Base-by-base conservation (phyloP, 2,329 filamentous ascomycete genomes). In the Pleomassaria siparia region DNA sequence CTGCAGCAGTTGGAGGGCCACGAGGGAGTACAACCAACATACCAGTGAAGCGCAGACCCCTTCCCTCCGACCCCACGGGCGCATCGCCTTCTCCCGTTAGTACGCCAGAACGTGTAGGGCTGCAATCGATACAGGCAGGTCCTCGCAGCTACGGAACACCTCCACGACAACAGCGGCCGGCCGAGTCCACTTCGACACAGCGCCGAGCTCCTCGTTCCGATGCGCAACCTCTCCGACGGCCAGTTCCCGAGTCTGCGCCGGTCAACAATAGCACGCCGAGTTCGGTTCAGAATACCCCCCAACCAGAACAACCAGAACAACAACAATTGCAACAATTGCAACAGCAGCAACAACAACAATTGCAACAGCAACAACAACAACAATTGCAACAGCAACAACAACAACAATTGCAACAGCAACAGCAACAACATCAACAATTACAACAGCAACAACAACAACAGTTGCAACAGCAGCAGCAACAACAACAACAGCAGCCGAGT, bases 1-100 rank as follows among this genome's bases (percentile, higher is more conserved):
- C 71, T 49, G 60, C 63, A 45, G 71, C 60, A 52, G 72, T 70
- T 44, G 67, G 70, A 47, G 72, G 45, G 69, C 79, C 75, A 49
- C 81, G 79, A 40, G 77, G 80, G 76, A 80, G 57, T 56, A 80
- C 82, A 76, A 22, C n/a, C 16, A 80, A 57, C 56, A 80, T 82
- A 21, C 80, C 83, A 37, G 83, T 95, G 37, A 96, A 92, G 75
- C 82, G 92, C 56, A 82, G 92, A 26, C 92, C 92, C 16, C 74
- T 96, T 30, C 91, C 92, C 0, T 85, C 83, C 1, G 89, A 94
- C 65, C 89, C 90, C 12, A 81, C 87, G 25, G 75, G 66, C 63
- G 26, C 62, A 50, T 79, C 80, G 58, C 66, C 59, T 47, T 70
- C 61, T 53, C 63, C 63, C 16, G 32, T 60, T 37, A 53, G 46